These are phyloP conservation scores for Phytophthora quininea DNA, from an alignment of 352 stramenopile species.

Conservation along the genomic window DNA sequence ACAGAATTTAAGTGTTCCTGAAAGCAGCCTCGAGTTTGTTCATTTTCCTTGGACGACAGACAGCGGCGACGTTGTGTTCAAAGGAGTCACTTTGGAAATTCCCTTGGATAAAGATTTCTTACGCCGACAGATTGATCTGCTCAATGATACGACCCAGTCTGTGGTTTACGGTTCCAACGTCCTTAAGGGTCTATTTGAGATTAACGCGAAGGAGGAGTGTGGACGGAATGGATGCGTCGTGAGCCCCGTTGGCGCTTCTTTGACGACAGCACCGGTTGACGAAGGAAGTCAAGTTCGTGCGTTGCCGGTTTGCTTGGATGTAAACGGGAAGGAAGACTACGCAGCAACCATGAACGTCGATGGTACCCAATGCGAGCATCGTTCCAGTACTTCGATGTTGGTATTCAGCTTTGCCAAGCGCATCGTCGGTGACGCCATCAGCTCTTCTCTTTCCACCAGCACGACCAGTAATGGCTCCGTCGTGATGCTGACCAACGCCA, in stretches of 20 bases:
- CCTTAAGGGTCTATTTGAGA: slow-evolving; percentile 41
- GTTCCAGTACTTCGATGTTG: slow-evolving; percentile 45
- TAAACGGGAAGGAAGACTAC: slow-evolving; percentile 38
- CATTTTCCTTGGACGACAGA: slow-evolving; percentile 29
- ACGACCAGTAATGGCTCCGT: slow-evolving; percentile 13
- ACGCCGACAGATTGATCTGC: slow-evolving; percentile 35
- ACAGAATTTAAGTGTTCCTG: slow-evolving; percentile 33
- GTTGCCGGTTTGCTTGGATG: slow-evolving; percentile 46
- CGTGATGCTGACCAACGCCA: slow-evolving; percentile 48
- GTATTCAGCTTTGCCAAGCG: slow-evolving; percentile 65
- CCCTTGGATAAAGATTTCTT: slow-evolving; percentile 43
- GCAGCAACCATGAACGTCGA: slow-evolving; percentile 37
- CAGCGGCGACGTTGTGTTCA: slow-evolving; percentile 39
- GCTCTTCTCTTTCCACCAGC: slow-evolving; percentile 21
- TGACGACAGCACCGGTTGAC: slow-evolving; percentile 41
- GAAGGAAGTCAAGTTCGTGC: slow-evolving; percentile 54
- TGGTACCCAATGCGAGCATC: slow-evolving; percentile 24
- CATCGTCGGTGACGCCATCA: slow-evolving; percentile 49
- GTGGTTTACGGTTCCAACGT: slow-evolving; percentile 35
- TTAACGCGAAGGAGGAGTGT: slow-evolving; percentile 68
- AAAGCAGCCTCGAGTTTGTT: slow-evolving; percentile 44
- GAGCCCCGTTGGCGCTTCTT: slow-evolving; percentile 37
- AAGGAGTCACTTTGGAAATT: slow-evolving; percentile 55
- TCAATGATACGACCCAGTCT: slow-evolving; percentile 41
- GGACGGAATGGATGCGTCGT: slow-evolving; percentile 51